Percentiles rank a stretch among this genome's conserved stretches.
Evolutionary conservation across 805 yeast genomes (phyloP).

Genomic region (Scheffersomyces lignosus): DNA sequence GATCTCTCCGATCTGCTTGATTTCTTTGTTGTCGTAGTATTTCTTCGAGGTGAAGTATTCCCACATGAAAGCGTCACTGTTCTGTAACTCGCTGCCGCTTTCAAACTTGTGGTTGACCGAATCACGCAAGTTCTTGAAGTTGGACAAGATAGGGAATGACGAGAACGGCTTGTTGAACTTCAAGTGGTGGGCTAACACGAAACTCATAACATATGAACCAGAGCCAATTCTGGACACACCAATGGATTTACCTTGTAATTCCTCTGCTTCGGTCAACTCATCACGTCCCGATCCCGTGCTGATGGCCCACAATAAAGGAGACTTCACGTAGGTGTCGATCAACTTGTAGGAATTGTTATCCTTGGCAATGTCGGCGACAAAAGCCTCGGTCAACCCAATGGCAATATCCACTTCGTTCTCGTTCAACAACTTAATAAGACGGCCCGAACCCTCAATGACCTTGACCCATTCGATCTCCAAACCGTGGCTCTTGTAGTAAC

Average conservation of each 20-base stretch:
- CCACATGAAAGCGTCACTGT: slow-evolving; percentile 92
- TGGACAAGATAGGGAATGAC: slow-evolving; percentile 58
- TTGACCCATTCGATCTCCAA: slow-evolving; percentile 63
- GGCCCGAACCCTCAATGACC: slow-evolving; percentile 86
- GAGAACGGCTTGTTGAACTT: slow-evolving; percentile 53
- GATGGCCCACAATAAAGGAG: slow-evolving; percentile 89
- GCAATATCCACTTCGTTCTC: slow-evolving; percentile 71
- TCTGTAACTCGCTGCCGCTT: slow-evolving; percentile 34
- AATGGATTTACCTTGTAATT: slow-evolving; percentile 61
- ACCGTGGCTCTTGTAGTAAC: slow-evolving; percentile 50
- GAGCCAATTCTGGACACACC: slow-evolving; percentile 88
- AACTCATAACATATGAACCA: slow-evolving; percentile 90
- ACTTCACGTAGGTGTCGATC: slow-evolving; percentile 79
- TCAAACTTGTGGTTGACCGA: slow-evolving; percentile 60
- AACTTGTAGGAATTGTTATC: slow-evolving; percentile 65
- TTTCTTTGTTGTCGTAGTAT: slow-evolving; percentile 77
- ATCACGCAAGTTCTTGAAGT: slow-evolving; percentile 73
- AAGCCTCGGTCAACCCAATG: slow-evolving; percentile 89
- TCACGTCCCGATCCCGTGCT: slow-evolving; percentile 68
- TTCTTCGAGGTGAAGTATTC: slow-evolving; percentile 87
- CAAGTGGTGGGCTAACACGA: slow-evolving; percentile 68
- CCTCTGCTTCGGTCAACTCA: slow-evolving; percentile 51
- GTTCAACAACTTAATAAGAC: slow-evolving; percentile 71
- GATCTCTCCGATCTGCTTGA: slow-evolving; percentile 81
- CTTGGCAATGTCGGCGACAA: slow-evolving; percentile 77